These are phyloP conservation scores for Mycena haematopus DNA, from an alignment of 768 basidiomycete species.

Conservation along the genomic window DNA sequence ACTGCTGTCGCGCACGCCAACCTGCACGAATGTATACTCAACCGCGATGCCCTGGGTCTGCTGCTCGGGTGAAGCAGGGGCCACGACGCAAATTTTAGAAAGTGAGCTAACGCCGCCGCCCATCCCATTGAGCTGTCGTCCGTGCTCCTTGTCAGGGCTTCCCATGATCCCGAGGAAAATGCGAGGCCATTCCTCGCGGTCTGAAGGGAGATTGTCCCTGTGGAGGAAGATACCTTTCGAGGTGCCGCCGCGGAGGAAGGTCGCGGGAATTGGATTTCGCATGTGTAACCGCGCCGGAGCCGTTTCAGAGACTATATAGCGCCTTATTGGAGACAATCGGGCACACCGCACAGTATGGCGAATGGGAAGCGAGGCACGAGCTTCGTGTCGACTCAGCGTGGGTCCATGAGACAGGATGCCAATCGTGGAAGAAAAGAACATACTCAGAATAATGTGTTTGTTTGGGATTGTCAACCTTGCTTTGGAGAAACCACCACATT, in stretches of 20 bases:
- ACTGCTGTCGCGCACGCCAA: slow-evolving; percentile 61
- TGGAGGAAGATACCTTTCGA: slow-evolving; percentile 79
- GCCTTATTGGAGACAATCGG: background rate
- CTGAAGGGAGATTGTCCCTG: slow-evolving; percentile 55
- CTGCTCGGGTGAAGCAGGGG: slow-evolving; percentile 51
- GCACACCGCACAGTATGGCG: background rate
- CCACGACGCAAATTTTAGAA: slow-evolving; percentile 77
- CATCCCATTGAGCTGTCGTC: slow-evolving; percentile 81
- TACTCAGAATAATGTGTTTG: background rate
- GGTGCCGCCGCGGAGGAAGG: slow-evolving; percentile 75
- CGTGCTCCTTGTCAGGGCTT: slow-evolving; percentile 74
- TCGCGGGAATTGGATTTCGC: slow-evolving; percentile 51
- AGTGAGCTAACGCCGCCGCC: slow-evolving; percentile 73
- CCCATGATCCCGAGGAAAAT: slow-evolving; percentile 81
- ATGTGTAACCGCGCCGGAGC: slow-evolving; percentile 7
- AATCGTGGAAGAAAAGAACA: background rate
- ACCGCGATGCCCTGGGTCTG: slow-evolving; percentile 55
- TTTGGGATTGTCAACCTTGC: background rate
- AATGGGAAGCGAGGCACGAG: background rate
- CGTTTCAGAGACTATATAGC: slow-evolving; percentile 6
- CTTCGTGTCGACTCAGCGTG: background rate
- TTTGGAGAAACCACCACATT: no score
- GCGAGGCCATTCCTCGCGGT: slow-evolving; percentile 57
- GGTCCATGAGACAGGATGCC: background rate
- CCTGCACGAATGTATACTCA: slow-evolving; percentile 76